Evolutionary conservation across 208 protist genomes (phyloP).

Genomic region (Trypanosoma caninum): DNA sequence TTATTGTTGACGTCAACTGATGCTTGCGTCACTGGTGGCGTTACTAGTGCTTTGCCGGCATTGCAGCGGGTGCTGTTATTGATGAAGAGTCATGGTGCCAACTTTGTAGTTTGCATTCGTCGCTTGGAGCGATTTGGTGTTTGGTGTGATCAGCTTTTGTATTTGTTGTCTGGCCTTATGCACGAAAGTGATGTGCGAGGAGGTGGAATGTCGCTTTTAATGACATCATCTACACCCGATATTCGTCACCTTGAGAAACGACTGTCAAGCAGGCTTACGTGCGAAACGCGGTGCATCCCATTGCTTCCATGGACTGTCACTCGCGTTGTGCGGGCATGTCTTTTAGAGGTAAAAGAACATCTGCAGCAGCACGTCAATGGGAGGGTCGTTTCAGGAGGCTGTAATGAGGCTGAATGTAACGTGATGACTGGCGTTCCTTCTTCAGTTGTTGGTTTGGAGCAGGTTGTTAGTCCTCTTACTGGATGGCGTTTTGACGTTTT

Average conservation of each 20-base stretch:
- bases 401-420: background rate
- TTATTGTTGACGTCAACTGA: slow-evolving; percentile 60
- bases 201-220: slow-evolving; percentile 62
- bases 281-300: slow-evolving; percentile 71
- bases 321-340: slow-evolving; percentile 44
- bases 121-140: slow-evolving; percentile 74
- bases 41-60: slow-evolving; percentile 60
- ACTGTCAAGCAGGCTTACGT: slow-evolving; percentile 79
- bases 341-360: slow-evolving; percentile 35
- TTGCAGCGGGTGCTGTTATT: slow-evolving; percentile 72
- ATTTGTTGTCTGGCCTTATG: slow-evolving; percentile 84
- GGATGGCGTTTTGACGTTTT: slow-evolving; percentile 17
- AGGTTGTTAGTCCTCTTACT: background rate
- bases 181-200: slow-evolving; percentile 61
- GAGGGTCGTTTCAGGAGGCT: background rate
- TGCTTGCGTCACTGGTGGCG: slow-evolving; percentile 48
- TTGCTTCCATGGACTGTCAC: slow-evolving; percentile 61
- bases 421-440: too few species aligned
- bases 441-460: background rate
- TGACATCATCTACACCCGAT: slow-evolving; percentile 66
- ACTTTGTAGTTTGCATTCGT: slow-evolving; percentile 70
- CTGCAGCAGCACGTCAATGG: slow-evolving; percentile 15
- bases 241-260: slow-evolving; percentile 79
- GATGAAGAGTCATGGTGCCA: slow-evolving; percentile 57
- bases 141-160: slow-evolving; percentile 80